A percentile compares a stretch with the other conserved stretches of the same genome.
Conservation (phyloP, 768 basidiomycete species). For the Collybiopsis luxurians region DNA sequence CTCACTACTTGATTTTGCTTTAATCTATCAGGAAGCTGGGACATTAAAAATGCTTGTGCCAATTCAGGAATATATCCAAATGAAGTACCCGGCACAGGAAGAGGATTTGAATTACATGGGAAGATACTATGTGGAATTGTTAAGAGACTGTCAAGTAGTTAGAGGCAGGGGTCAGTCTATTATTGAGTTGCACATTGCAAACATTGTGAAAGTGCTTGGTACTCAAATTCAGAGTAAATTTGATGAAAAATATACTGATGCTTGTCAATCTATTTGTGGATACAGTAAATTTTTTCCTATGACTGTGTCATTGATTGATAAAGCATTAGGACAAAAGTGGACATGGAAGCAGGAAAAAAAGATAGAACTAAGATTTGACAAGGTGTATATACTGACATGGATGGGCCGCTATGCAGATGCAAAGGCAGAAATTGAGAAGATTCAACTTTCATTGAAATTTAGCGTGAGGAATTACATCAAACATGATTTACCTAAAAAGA, state of each 20-base stretch:
- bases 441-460: not conserved
- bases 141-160: not conserved
- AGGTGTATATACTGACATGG: not conserved
- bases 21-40: not conserved
- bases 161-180: not conserved
- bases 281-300: not conserved
- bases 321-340: not conserved
- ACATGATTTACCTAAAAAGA: not conserved
- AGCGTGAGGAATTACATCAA: not conserved
- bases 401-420: not conserved
- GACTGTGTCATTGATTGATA: not conserved
- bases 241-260: not conserved
- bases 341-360: not conserved
- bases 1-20: not conserved
- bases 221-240: not conserved
- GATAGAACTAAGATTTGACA: not conserved
- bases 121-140: not conserved
- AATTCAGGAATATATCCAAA: not conserved
- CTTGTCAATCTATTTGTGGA: not conserved
- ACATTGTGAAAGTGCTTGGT: not conserved
- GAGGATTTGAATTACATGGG: not conserved
- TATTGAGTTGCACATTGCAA: not conserved
- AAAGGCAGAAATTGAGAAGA: not conserved
- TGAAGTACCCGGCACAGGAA: not conserved
- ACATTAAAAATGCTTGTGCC: not conserved